A percentile compares a stretch with the other conserved stretches of the same genome.
phyloP scores from a whole-genome alignment of 78 protist genomes.

The Creolimax fragrantissima region DNA sequence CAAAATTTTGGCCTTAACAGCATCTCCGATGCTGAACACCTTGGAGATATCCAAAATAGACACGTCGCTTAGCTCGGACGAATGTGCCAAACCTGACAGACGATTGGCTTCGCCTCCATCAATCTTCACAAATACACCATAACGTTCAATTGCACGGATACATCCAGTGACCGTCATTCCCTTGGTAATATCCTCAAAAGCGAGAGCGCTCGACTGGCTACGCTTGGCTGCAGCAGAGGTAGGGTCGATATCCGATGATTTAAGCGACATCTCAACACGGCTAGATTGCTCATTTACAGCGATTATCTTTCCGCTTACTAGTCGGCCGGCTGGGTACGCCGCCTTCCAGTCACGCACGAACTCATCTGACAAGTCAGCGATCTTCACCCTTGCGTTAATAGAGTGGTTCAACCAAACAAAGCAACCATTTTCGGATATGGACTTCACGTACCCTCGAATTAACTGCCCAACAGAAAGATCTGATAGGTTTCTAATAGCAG shows the following conservation, averaged over 20 bases:
- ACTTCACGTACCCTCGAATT: neutral
- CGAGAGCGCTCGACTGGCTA: neutral
- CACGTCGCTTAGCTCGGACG: neutral
- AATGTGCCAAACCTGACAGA: neutral
- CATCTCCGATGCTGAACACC: slow-evolving; percentile 1
- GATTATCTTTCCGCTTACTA: neutral
- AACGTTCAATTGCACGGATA: neutral
- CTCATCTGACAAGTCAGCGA: neutral
- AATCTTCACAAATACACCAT: neutral
- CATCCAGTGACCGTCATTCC: neutral
- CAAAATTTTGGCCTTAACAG: neutral
- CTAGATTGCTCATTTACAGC: neutral
- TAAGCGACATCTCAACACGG: neutral
- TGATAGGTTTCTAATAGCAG: neutral
- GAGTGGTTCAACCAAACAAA: neutral
- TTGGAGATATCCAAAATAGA: neutral
- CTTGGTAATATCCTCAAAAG: neutral
- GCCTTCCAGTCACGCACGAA: neutral
- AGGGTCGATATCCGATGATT: neutral
- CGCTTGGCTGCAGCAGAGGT: neutral
- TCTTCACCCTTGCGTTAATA: neutral
- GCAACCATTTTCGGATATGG: neutral
- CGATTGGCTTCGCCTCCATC: neutral
- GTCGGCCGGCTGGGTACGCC: neutral
- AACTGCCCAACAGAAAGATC: neutral